Conservation (phyloP, 306 rosid genomes). For the Pyrus bretschneideri region DNA sequence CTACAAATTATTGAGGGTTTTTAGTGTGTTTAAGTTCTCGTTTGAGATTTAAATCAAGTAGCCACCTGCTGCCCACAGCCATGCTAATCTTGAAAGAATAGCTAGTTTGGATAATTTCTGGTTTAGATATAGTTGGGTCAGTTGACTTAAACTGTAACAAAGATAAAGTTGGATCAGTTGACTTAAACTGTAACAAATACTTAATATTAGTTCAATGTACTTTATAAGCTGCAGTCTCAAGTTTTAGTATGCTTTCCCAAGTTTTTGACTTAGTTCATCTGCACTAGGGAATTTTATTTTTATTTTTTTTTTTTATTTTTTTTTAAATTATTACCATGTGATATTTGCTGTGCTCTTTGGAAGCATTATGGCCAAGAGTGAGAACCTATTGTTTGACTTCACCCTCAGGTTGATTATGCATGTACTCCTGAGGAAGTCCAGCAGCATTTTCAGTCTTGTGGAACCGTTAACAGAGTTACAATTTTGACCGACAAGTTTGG, state of each 20-base stretch:
- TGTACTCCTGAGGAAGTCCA: constrained; percentile 99
- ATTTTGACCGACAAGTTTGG: constrained; percentile 99
- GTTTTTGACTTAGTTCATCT: not conserved
- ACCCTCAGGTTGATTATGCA: constrained; percentile 84
- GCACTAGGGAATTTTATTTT: not conserved
- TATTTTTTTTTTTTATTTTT: not conserved
- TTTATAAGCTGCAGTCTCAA: not conserved
- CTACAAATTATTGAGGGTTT: not conserved
- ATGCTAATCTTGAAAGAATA: not conserved
- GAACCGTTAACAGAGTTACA: constrained; percentile 97
- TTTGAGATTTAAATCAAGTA: not conserved
- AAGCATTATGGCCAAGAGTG: not conserved
- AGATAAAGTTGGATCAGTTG: not conserved
- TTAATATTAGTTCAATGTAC: not conserved
- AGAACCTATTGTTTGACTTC: not conserved
- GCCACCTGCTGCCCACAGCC: not conserved
- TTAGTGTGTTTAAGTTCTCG: not conserved
- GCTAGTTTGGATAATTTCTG: not conserved
- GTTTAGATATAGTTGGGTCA: not conserved
- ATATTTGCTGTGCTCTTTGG: not conserved
- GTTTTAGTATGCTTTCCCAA: constrained; percentile 1
- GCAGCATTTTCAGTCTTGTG: constrained; percentile 99
- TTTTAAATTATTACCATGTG: not conserved
- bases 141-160: not conserved
- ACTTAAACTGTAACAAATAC: not conserved